Evolutionary conservation across 108 stramenopile genomes (phyloP).

Genomic region (Pinguiococcus pyrenoidosus): DNA sequence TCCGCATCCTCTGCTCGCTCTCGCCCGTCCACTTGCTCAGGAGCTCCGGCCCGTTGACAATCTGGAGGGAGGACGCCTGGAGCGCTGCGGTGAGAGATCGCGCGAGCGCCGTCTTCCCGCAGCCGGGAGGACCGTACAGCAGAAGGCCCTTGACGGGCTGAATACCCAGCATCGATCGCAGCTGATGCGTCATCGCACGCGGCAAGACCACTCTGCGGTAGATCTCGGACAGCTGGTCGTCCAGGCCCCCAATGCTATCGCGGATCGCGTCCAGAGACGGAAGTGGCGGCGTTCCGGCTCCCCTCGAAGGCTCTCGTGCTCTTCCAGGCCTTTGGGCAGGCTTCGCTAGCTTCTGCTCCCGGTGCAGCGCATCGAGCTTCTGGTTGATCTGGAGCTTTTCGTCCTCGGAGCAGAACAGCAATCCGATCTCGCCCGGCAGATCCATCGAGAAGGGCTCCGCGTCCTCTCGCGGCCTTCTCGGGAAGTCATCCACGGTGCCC

Average conservation of each 20-base stretch:
- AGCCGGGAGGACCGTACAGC: constrained; percentile 83
- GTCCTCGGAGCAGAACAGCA: no score
- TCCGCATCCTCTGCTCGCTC: constrained; percentile 76
- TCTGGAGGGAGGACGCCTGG: constrained; percentile 69
- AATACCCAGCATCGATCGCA: constrained; percentile 9
- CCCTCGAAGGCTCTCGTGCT: no score
- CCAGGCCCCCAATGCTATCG: constrained; percentile 1
- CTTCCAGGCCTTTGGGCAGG: no score
- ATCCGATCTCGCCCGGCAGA: no score
- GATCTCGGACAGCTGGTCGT: not conserved
- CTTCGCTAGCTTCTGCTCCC: no score
- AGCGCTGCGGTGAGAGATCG: constrained; percentile 85
- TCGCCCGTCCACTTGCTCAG: constrained; percentile 92
- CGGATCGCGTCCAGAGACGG: no score
- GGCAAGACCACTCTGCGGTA: not conserved
- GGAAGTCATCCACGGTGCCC: no score
- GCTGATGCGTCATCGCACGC: not conserved
- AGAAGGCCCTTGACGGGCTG: constrained; percentile 56
- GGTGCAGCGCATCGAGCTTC: no score
- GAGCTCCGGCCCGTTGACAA: constrained; percentile 81
- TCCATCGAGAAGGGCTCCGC: no score
- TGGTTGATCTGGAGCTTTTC: no score
- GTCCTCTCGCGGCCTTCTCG: no score
- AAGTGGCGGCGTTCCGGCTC: no score
- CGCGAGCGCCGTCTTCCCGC: constrained; percentile 86